These are phyloP conservation scores for Pyrrhoderma noxium DNA, from an alignment of 1,284 basidiomycete genomes.

Conservation along the genomic window DNA sequence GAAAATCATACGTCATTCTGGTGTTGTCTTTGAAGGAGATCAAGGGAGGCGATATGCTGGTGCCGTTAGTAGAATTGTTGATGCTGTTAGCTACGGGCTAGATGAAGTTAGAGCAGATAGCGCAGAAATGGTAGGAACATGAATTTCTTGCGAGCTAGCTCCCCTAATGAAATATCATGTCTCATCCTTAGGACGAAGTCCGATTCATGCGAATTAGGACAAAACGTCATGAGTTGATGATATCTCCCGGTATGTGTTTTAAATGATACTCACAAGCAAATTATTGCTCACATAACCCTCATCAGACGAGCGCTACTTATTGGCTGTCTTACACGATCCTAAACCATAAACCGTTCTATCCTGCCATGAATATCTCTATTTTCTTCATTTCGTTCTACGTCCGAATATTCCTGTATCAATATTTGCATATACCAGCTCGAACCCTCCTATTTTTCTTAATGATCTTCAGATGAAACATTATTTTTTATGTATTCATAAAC, in stretches of 20 bases:
- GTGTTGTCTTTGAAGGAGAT: constrained; percentile 83
- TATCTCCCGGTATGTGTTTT: constrained; percentile 71
- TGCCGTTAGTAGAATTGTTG: constrained; percentile 73
- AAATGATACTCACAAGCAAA: constrained; percentile 5
- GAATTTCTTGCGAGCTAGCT: background rate
- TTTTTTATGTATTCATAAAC: background rate
- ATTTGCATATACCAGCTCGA: background rate
- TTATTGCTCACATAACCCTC: background rate
- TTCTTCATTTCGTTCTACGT: constrained; percentile 1
- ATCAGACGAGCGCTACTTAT: constrained; percentile 73
- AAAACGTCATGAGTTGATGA: constrained; percentile 87
- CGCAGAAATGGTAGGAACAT: constrained; percentile 41
- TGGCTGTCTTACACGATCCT: constrained; percentile 81
- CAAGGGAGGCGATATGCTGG: constrained; percentile 74
- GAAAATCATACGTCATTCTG: constrained; percentile 75
- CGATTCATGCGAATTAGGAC: constrained; percentile 88
- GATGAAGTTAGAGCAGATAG: constrained; percentile 59
- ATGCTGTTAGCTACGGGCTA: constrained; percentile 64
- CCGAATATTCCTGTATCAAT: background rate
- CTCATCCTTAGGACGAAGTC: constrained; percentile 63
- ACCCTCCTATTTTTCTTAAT: background rate
- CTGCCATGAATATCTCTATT: background rate
- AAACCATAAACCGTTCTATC: constrained; percentile 25
- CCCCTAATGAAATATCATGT: background rate
- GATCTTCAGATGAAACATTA: background rate